Evolutionary conservation across 768 basidiomycete species (phyloP).

Genomic region (Mycena alexandri): DNA sequence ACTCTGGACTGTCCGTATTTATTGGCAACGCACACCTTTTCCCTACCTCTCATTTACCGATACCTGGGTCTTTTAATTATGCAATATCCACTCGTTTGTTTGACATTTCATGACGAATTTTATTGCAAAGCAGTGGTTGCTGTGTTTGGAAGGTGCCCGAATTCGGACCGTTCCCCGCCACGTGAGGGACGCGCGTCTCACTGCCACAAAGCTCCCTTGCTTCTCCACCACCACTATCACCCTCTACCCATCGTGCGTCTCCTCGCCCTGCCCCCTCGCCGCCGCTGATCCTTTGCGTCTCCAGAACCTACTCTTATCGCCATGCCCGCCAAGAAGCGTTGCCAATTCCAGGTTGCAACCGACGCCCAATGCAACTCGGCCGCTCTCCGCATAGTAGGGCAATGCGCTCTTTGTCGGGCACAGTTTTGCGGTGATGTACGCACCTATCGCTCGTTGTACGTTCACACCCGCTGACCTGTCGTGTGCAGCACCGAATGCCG

Average conservation of each 20-base stretch:
- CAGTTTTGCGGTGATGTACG: constrained; percentile 85
- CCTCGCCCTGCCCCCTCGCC: not conserved
- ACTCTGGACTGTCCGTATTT: constrained; percentile 29
- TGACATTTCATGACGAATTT: not conserved
- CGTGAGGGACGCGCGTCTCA: constrained; percentile 1
- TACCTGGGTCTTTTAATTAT: constrained; percentile 18
- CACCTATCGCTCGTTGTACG: not conserved
- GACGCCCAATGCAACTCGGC: constrained; percentile 79
- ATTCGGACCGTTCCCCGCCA: not conserved
- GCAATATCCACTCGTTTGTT: constrained; percentile 5
- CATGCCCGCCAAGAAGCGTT: constrained; percentile 92
- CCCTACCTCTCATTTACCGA: constrained; percentile 8
- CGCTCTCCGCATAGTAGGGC: constrained; percentile 85
- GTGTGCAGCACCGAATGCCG: constrained; percentile 83
- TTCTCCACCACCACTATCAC: constrained; percentile 8
- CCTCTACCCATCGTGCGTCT: constrained; percentile 8
- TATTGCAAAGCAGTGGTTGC: not conserved
- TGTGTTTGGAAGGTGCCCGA: constrained; percentile 9
- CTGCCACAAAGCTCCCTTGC: not conserved
- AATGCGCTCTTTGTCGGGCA: constrained; percentile 83
- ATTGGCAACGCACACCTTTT: constrained; percentile 19
- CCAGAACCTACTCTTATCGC: constrained; percentile 27
- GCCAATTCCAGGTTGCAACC: constrained; percentile 71
- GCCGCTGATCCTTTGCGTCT: constrained; percentile 3
- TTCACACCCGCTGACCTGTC: constrained; percentile 14